phyloP scores from a whole-genome alignment of 139 green algal genomes.

The Coccomyxa sp. region DNA sequence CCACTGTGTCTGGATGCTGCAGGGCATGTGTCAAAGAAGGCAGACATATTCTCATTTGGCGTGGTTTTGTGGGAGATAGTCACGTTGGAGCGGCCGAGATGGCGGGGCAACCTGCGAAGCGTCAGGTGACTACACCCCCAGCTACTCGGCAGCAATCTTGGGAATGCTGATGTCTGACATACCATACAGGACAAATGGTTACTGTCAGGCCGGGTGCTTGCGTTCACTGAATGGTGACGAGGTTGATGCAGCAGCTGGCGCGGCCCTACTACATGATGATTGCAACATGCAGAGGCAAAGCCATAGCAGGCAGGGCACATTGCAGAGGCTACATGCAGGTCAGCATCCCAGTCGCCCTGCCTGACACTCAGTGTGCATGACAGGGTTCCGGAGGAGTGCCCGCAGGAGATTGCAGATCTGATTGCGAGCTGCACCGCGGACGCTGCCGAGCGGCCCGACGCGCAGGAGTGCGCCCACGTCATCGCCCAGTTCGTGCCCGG shows the following conservation, averaged over 20 bases:
- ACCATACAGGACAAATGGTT: neutral
- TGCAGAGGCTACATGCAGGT: neutral
- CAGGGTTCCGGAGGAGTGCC: neutral
- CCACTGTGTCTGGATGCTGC: no score
- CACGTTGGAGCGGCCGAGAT: constrained; percentile 14
- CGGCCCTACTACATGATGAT: neutral
- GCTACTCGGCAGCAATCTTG: no score
- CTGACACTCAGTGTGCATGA: neutral
- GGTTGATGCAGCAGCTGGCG: neutral
- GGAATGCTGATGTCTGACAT: neutral
- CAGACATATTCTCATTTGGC: constrained; percentile 30
- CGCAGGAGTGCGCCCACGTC: neutral
- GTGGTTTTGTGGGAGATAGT: constrained; percentile 31
- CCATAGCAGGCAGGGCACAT: neutral
- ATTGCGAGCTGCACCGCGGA: neutral
- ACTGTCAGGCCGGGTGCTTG: neutral
- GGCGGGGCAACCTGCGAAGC: constrained; percentile 12
- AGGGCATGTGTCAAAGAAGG: constrained; percentile 7
- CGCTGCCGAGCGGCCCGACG: neutral
- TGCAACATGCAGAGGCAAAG: neutral
- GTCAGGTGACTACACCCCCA: neutral
- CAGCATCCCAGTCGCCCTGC: neutral
- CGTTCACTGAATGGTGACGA: neutral
- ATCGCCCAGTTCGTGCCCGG: neutral
- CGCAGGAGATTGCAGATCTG: neutral